Evolutionary conservation across 305 asterid species (phyloP), one percentile per base, ranked within the genome.

Genomic region (Fraxinus xanthoxyloides): DNA sequence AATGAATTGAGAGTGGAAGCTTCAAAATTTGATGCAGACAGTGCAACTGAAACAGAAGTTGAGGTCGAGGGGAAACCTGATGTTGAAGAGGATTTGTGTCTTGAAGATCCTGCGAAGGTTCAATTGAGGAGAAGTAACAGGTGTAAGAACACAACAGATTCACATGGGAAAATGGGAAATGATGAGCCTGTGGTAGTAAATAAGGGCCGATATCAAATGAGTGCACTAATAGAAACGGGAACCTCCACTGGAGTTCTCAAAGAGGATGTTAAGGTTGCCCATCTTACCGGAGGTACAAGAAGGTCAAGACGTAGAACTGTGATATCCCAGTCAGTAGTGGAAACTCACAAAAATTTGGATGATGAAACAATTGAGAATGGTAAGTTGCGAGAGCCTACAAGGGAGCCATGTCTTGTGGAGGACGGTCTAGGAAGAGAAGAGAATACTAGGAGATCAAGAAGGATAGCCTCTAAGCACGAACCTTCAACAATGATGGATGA

Each of bases 71-170:
- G 31, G 81, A 67, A 79, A 54, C 8, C 38, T 34, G 84, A 84
- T 76, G 79, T 35, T 69, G 38, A 61, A 61, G 72, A 61, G 63
- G 81, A 59, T 63, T 28, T 30, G 46, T 82, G 80, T 72, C 75
- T 38, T 51, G 85, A 86, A 81, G 86, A 88, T 75, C 84, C 77
- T 5, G 54, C 26, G 78, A 84, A 82, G 48, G 48, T 63, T 85
- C 87, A 83, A 78, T 59, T 80, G 77, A 81, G 87, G 24, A 86
- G 88, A 86, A 86, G 85, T 85, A 81, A 38, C 43, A 87, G 89
- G 87, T 48, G 87, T 75, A 87, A 84, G 67, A 67, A 80, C 56
- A 83, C 81, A 81, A 72, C 82, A 77, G 77, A 75, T 70, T 76
- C 80, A 77, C 77, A 40, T 35, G 88, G 76, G 72, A 67, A 76